Evolutionary conservation across 2,329 filamentous ascomycete species (phyloP), one percentile per base, ranked within the genome.

Genomic region (Aspergillus aculeatus): DNA sequence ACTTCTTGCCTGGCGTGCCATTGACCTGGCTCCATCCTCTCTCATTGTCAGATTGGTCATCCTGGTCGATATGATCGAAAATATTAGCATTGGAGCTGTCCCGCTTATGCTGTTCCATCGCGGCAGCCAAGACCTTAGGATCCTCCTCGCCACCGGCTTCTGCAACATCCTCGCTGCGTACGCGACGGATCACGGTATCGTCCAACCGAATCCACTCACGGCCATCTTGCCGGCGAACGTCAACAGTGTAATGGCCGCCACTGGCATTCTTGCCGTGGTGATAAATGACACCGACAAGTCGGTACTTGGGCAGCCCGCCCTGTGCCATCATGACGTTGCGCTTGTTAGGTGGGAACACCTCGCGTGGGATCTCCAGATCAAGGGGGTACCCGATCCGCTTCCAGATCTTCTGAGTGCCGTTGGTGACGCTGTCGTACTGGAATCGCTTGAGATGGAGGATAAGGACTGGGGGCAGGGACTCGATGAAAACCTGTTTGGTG

Each of bases 231-330:
- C 95, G 89, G 59, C 93, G 87, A 47, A 97, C 89, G 74, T 99
- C 95, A n/a, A 96, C 94, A 1, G 95, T 99, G 76, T 99, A 99
- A 75, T 99, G 95, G 3, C 95, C 95, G 55, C 92, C 93, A 64
- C 90, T 96, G 38, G 95, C 95, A 68, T 96, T 96, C 81, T 96
- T 97, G 61, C 95, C 95, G 69, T 99, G 95, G 71, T 99, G 95
- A 73, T 99, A 99, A 23, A 99, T 92, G 31, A 96, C 95, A 21
- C 89, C 90, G 63, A 88, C 95, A 14, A 99, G 84, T 53, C 86
- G 87, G 76, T 98, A 99, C 72, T 88, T 90, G 4, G 93, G 92
- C 61, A 91, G 81, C 1, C 87, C 86, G 48, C 88, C 87, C 64
- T 89, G 86, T 16, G 85, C 81, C 26, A 84, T 81, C 64, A 90